These are phyloP conservation scores for Strobilomyces confusus DNA, from an alignment of 768 basidiomycete species.

Conservation along the genomic window DNA sequence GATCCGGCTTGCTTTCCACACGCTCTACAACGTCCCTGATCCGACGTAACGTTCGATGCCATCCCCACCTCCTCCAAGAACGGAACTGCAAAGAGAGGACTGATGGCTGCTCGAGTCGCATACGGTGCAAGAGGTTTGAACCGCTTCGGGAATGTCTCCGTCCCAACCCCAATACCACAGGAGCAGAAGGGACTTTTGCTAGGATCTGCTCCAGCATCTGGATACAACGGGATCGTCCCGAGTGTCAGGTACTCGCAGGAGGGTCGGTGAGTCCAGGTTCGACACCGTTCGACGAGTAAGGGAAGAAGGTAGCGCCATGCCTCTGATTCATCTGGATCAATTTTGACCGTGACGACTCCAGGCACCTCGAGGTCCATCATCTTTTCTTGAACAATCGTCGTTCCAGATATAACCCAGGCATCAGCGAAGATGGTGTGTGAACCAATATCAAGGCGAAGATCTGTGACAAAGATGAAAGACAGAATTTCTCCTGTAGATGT, in stretches of 20 bases:
- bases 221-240: constrained; percentile 30
- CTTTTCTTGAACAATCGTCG: constrained; percentile 1
- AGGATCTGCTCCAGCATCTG: constrained; percentile 30
- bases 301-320: constrained; percentile 39
- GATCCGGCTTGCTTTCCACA: constrained; percentile 20
- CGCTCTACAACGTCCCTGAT: constrained; percentile 11
- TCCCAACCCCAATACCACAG: constrained; percentile 49
- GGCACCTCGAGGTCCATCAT: constrained; percentile 8
- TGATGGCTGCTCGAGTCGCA: constrained; percentile 47
- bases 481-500: constrained; percentile 14
- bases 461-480: constrained; percentile 44
- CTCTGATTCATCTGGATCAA: constrained; percentile 12
- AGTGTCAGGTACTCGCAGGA: constrained; percentile 44
- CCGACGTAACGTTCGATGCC: background rate
- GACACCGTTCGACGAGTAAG: constrained; percentile 48
- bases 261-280: constrained; percentile 45
- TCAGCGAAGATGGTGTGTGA: constrained; percentile 52
- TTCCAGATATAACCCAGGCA: constrained; percentile 43
- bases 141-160: constrained; percentile 32
- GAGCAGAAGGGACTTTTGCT: constrained; percentile 44
- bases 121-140: constrained; percentile 43
- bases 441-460: constrained; percentile 44
- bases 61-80: constrained; percentile 18
- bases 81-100: constrained; percentile 44
- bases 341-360: constrained; percentile 11